Base-by-base conservation (phyloP, 2,329 filamentous ascomycete genomes). In the Fusarium dlaminii region DNA sequence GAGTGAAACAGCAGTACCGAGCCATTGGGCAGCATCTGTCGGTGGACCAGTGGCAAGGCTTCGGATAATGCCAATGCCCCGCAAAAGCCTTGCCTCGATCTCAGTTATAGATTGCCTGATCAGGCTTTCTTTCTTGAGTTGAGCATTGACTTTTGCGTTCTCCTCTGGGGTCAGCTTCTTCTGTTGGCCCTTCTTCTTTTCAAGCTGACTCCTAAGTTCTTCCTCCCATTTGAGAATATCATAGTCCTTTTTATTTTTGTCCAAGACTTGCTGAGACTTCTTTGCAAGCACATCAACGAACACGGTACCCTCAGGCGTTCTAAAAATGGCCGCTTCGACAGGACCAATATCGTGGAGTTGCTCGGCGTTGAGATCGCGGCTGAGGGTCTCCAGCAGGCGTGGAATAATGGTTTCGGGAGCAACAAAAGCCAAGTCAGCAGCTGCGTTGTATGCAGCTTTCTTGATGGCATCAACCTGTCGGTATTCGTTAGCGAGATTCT, bases 201-300 rank as follows among this genome's bases (percentile, higher is more conserved):
- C 95, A 45, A 99, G 84, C 77, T 98, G 94, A 43, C 90, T 88
- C 65, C 95, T 89, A 13, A 99, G 87, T 73, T 99, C 96, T 81
- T 96, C 93, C 82, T 99, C 96, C 96, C 97, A 99, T 82, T 98
- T 98, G 45, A 98, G 83, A 3, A 94, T 97, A 77, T 99, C 94
- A 78, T 98, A 98, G 80, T 98, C 96, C 81, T 97, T 98, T 55
- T 90, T 92, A 78, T 94, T 98, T 84, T 98, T 98, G 83, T 95
- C 92, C 5, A 92, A 84, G 42, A 87, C 85, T 69, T 90, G 90
- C 66, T 90, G 90, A 3, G 91, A 86, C 80, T 97, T 97, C 80
- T 94, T 95, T 39, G 93, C 94, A 11, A 99, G 87, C 1, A 98
- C 94, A 82, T 99, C 96, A 27, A 99, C 88, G 77, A 97, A 98